Percentiles rank a stretch among this genome's conserved stretches.
These are phyloP conservation scores for Tolypocladium paradoxum DNA, from an alignment of 2,329 filamentous ascomycete genomes.

Conservation along the genomic window DNA sequence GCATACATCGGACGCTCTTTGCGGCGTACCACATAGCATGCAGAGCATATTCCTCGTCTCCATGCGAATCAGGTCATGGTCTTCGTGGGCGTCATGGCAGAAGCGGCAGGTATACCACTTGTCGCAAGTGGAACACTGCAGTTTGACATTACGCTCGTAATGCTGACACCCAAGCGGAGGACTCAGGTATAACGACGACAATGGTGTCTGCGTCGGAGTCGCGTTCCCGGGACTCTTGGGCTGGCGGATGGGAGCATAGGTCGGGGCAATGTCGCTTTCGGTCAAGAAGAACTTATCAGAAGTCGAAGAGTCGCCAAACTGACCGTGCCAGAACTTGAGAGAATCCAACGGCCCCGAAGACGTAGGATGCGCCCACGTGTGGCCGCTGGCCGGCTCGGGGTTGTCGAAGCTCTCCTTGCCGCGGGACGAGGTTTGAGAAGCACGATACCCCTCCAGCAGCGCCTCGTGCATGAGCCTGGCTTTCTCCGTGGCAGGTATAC, in stretches of 20 bases:
- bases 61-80: conserved; percentile 67
- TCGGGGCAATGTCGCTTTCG: conserved; percentile 54
- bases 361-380: conserved; percentile 26
- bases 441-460: conserved; percentile 56
- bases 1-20: conserved; percentile 71
- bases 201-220: conserved; percentile 10
- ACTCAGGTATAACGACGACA: conserved; percentile 17
- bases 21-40: conserved; percentile 84
- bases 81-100: conserved; percentile 78
- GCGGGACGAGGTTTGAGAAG: conserved; percentile 14
- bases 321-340: conserved; percentile 48
- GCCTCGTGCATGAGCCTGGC: conserved; percentile 61
- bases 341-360: conserved; percentile 38
- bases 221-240: conserved; percentile 36
- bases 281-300: conserved; percentile 38
- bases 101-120: conserved; percentile 93
- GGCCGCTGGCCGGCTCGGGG: conserved; percentile 11
- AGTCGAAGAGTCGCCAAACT: conserved; percentile 25
- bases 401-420: conserved; percentile 6
- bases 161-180: conserved; percentile 71
- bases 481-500: conserved; percentile 51
- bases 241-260: conserved; percentile 48
- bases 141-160: conserved; percentile 90
- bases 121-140: conserved; percentile 83
- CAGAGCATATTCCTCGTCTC: conserved; percentile 94